phyloP scores from a whole-genome alignment of 805 yeast genomes.

The Metschnikowia santaceciliae region DNA sequence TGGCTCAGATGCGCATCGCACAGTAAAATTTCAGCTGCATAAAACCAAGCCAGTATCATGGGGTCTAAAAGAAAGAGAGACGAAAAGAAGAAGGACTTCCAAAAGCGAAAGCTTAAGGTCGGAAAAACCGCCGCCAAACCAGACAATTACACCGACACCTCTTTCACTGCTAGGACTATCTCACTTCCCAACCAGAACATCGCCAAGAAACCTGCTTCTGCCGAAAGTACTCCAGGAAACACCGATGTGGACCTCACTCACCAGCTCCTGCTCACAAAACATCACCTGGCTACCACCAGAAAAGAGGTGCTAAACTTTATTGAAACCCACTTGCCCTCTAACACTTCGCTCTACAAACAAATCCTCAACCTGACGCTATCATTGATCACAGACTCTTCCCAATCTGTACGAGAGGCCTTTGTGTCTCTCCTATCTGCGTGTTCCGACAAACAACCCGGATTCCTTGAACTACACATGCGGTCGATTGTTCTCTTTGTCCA shows the following conservation, averaged over 20 bases:
- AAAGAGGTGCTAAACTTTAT: constrained; percentile 63
- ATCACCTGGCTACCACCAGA: constrained; percentile 66
- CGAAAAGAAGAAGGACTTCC: constrained; percentile 70
- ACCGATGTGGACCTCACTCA: constrained; percentile 50
- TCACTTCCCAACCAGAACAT: constrained; percentile 45
- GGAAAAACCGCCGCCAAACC: constrained; percentile 77
- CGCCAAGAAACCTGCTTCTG: constrained; percentile 16
- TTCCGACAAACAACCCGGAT: constrained; percentile 47
- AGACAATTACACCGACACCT: constrained; percentile 77
- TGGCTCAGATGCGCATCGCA: constrained; percentile 14
- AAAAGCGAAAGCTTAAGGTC: constrained; percentile 75
- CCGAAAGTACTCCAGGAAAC: constrained; percentile 10
- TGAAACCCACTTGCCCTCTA: constrained; percentile 48
- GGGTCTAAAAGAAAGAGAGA: constrained; percentile 54
- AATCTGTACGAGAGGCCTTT: constrained; percentile 58
- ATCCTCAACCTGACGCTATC: constrained; percentile 58
- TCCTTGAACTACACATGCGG: constrained; percentile 58
- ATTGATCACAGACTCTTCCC: constrained; percentile 62
- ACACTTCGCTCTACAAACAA: constrained; percentile 52
- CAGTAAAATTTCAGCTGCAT: neutral
- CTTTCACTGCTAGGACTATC: constrained; percentile 67
- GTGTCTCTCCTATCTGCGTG: constrained; percentile 45
- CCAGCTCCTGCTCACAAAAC: constrained; percentile 66
- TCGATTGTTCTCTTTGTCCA: constrained; percentile 68
- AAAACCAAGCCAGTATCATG: constrained; percentile 17